phyloP scores from a whole-genome alignment of 1,284 basidiomycete genomes.

The Sporisorium sorghi region DNA sequence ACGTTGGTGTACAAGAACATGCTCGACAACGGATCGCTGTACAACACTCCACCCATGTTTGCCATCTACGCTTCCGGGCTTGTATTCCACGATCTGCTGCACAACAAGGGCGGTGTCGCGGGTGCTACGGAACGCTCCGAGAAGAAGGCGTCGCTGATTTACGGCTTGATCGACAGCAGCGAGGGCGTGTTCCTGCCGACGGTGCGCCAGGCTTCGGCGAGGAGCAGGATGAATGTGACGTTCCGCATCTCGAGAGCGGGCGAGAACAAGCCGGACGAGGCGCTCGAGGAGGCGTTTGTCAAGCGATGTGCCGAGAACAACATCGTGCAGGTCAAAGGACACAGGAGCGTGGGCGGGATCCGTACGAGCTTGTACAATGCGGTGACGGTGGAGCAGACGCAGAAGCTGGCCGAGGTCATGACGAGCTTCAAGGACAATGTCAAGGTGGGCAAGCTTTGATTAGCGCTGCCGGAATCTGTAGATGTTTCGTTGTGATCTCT shows the following conservation, averaged over 20 bases:
- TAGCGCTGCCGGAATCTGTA: not conserved
- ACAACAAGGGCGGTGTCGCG: conserved; percentile 76
- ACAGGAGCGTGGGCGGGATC: conserved; percentile 73
- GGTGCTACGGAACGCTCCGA: conserved; percentile 66
- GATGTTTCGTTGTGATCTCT: not conserved
- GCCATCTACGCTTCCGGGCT: conserved; percentile 91
- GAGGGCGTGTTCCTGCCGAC: conserved; percentile 55
- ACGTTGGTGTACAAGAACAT: conserved; percentile 88
- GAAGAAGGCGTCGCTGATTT: conserved; percentile 56
- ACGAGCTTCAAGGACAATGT: conserved; percentile 66
- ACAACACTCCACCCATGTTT: conserved; percentile 95
- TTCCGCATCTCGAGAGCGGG: conserved; percentile 59
- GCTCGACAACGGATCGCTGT: conserved; percentile 82
- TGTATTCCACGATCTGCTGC: conserved; percentile 79
- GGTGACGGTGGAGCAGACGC: conserved; percentile 81
- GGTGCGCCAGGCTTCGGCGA: conserved; percentile 54
- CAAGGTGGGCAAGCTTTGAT: conserved; percentile 41
- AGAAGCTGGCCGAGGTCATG: conserved; percentile 72
- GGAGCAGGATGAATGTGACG: conserved; percentile 68
- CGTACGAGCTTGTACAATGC: conserved; percentile 96
- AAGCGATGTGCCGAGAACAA: conserved; percentile 53
- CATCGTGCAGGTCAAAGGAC: conserved; percentile 63
- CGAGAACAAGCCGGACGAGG: conserved; percentile 52
- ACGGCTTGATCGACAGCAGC: conserved; percentile 57
- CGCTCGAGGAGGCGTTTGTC: conserved; percentile 60